A percentile compares a stretch with the other conserved stretches of the same genome.
phyloP scores from a whole-genome alignment of 1,284 basidiomycete genomes.

The Heterobasidion annosum region DNA sequence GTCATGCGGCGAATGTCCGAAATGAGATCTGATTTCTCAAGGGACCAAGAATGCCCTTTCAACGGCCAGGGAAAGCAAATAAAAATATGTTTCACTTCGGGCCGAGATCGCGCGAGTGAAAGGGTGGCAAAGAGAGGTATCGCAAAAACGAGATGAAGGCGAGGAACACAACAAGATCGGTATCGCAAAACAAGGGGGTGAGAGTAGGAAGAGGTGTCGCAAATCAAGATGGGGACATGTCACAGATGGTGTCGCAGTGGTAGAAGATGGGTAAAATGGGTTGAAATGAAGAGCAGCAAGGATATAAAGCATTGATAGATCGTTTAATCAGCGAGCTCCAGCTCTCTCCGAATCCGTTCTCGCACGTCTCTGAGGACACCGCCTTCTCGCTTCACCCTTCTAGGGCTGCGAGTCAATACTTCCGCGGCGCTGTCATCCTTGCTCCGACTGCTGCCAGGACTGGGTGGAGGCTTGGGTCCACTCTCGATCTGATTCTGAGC shows the following conservation, averaged over 20 bases:
- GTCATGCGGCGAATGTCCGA: too few species aligned
- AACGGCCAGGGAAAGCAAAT: too few species aligned
- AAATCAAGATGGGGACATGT: neutral
- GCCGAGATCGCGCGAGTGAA: neutral
- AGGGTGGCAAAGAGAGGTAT: constrained; percentile 7
- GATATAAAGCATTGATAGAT: constrained; percentile 11
- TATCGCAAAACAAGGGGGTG: too few species aligned
- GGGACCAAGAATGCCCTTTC: too few species aligned
- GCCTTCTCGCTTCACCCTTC: constrained; percentile 53
- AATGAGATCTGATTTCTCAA: too few species aligned
- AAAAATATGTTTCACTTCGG: too few species aligned
- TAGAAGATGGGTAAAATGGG: neutral
- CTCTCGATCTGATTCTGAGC: constrained; percentile 23
- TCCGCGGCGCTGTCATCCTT: constrained; percentile 37
- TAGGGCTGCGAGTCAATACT: constrained; percentile 58
- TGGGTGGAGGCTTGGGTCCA: constrained; percentile 15
- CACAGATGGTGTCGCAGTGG: neutral
- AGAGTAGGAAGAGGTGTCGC: too few species aligned
- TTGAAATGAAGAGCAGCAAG: constrained; percentile 2
- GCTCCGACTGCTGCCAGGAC: constrained; percentile 13
- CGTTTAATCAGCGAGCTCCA: constrained; percentile 53
- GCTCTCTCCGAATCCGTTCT: constrained; percentile 68
- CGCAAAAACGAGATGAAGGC: constrained; percentile 9
- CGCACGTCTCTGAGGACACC: constrained; percentile 69
- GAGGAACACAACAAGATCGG: too few species aligned